Base-by-base conservation (phyloP, 1,284 basidiomycete species). In the Salmacisia buchloeana region DNA sequence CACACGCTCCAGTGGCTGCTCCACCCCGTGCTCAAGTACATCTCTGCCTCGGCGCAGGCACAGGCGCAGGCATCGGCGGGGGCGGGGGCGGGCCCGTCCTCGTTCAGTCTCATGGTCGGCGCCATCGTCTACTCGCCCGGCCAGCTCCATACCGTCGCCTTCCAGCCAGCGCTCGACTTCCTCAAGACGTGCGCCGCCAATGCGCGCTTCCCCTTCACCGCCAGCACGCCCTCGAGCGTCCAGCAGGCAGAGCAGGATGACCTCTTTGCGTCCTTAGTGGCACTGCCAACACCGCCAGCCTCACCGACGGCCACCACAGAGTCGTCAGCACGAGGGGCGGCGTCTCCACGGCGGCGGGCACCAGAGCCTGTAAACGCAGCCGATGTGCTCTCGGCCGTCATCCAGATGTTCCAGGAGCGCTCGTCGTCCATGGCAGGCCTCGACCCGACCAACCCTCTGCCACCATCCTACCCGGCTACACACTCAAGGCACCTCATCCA, bases 11-110 rank as follows among this genome's bases (percentile, higher is more conserved):
- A 43, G 41, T 43, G 41, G 41, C 41, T 43, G 18, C 18, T 43
- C 41, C 41, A 43, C 23, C 41, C 41, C 41, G 41, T 43, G 18
- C 41, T 43, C 41, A 43, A 43, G 41, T n/a, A 43, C 41, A 43
- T 43, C 41, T 15, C 41, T n/a, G 18, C 41, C 41, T 43, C 41
- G 18, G 18, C 41, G n/a, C n/a, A n/a, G n/a, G n/a, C n/a, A n/a
- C n/a, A n/a, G n/a, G n/a, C n/a, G n/a, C n/a, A n/a, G n/a, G n/a
- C n/a, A n/a, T n/a, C n/a, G n/a, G n/a, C n/a, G n/a, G n/a, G n/a
- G n/a, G n/a, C n/a, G n/a, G n/a, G n/a, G n/a, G n/a, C n/a, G n/a
- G n/a, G n/a, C n/a, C n/a, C n/a, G n/a, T n/a, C n/a, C n/a, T n/a
- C n/a, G n/a, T n/a, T n/a, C n/a, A n/a, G n/a, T 21, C 41, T 43